Base-by-base conservation (phyloP, 1,284 basidiomycete species). In the Afroboletus lepidellus region DNA sequence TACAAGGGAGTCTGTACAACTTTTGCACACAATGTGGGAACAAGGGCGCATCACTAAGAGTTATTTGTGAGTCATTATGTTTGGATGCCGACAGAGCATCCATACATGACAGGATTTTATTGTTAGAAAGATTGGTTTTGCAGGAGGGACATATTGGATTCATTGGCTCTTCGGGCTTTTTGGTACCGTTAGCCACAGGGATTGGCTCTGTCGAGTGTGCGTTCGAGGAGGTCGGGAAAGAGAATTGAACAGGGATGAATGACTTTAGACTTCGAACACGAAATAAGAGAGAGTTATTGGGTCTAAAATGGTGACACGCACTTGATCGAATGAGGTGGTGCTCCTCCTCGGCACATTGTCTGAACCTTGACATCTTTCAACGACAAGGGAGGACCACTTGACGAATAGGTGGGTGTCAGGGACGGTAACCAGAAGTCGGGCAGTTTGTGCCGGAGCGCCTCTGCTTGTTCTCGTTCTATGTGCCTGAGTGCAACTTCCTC, bases 341-440 rank as follows among this genome's bases (percentile, higher is more conserved):
- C 78, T 0, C 87, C 87, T 7, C 89, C 90, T 49, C 87, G 81
- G 72, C 94, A 98, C 55, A 89, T 83, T 8, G 92, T 92, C 66
- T 92, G 88, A 36, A 93, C 72, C 71, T 94, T 94, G 46, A 92
- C 81, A 61, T 92, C 88, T 58, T 83, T 80, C 32, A 94, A 71
- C 6, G 74, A 87, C 58, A 64, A 80, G 54, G 76, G 90, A 9
- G 81, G 83, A 0, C 85, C 85, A 25, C 60, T 75, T 6, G 80
- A 80, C 0, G 81, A 72, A 61, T 87, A 87, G 2, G 88, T 90
- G 0, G 94, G 94, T 0, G 94, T 92, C 32, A 96, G 72, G 0
- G 84, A 91, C 18, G 90, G 94, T 41, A 97, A 77, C 94, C 94
- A 98, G 67, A 96, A 98, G 60, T 95, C 92, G 0, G 94, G 93